Percentiles rank a stretch among this genome's conserved stretches.
These are phyloP conservation scores for Chaetomium strumarium DNA, from an alignment of 2,329 filamentous ascomycete genomes.

Conservation along the genomic window DNA sequence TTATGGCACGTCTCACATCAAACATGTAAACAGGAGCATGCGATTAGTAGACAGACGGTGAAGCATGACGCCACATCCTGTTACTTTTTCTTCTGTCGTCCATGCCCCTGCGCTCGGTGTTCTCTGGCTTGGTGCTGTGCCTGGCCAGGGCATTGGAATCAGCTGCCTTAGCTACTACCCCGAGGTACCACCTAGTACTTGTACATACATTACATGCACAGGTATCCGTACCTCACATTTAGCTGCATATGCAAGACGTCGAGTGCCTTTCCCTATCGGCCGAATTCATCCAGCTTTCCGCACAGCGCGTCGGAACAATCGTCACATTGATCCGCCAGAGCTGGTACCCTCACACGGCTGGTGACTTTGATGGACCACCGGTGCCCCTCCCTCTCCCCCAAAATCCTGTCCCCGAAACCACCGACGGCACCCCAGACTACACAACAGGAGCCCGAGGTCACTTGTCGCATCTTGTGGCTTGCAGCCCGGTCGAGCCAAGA, in stretches of 20 bases:
- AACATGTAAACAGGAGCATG: neutral
- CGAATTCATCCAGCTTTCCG: conserved; percentile 16
- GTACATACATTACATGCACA: neutral
- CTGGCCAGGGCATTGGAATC: neutral
- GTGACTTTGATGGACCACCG: conserved; percentile 7
- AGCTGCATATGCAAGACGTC: conserved; percentile 14
- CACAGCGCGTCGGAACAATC: conserved; percentile 16
- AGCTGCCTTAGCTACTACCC: neutral
- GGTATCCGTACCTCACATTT: neutral
- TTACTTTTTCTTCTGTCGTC: neutral
- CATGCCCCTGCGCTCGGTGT: neutral
- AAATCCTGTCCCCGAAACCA: conserved; percentile 4
- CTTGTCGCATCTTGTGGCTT: conserved; percentile 10
- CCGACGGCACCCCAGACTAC: neutral
- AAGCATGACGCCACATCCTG: conserved; percentile 5
- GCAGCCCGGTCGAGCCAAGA: conserved; percentile 14
- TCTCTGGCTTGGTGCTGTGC: neutral
- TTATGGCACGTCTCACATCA: conserved; percentile 13
- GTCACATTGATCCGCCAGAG: conserved; percentile 16
- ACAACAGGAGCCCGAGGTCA: conserved; percentile 7
- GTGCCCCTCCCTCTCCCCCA: neutral
- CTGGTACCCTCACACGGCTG: conserved; percentile 9
- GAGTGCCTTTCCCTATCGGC: conserved; percentile 13
- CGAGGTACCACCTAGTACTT: neutral
- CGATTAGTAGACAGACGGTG: neutral